A percentile compares a stretch with the other conserved stretches of the same genome.
These are phyloP conservation scores for Hypoxylon crocopeplum DNA, from an alignment of 495 filamentous ascomycete genomes.

Conservation along the genomic window DNA sequence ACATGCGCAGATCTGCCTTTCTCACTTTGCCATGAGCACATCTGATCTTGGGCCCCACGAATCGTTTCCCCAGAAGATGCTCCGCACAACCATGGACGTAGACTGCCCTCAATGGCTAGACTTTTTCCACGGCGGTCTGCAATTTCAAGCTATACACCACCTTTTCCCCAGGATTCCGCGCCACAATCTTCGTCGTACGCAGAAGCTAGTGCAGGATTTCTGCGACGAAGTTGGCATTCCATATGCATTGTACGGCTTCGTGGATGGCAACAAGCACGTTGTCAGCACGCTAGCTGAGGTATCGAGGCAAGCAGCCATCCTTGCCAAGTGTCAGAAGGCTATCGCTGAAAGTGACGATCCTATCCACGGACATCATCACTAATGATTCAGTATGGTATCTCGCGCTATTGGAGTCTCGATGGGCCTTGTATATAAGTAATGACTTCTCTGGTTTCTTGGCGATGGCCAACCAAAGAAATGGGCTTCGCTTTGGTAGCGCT, in stretches of 20 bases:
- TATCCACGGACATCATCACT: constrained; percentile 46
- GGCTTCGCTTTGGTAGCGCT: constrained; percentile 6
- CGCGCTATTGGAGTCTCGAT: constrained; percentile 8
- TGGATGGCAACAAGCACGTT: constrained; percentile 89
- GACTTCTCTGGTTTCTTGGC: background rate
- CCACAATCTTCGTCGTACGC: constrained; percentile 86
- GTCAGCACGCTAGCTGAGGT: constrained; percentile 86
- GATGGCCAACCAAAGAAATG: constrained; percentile 1
- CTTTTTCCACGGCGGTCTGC: constrained; percentile 94
- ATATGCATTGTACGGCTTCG: constrained; percentile 93
- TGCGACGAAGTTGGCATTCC: constrained; percentile 91
- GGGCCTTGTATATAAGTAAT: constrained; percentile 25
- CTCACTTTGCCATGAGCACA: constrained; percentile 97
- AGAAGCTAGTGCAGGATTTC: constrained; percentile 85
- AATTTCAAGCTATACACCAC: constrained; percentile 97
- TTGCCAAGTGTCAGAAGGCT: constrained; percentile 85
- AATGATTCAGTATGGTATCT: constrained; percentile 12
- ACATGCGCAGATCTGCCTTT: constrained; percentile 95
- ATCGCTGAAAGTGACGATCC: constrained; percentile 46
- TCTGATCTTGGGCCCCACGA: constrained; percentile 85
- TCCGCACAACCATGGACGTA: constrained; percentile 97
- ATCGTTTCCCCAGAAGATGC: constrained; percentile 95
- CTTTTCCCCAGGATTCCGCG: constrained; percentile 92
- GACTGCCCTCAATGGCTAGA: constrained; percentile 96
- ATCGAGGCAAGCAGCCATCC: constrained; percentile 81